These are phyloP conservation scores for Bimuria novae-zelandiae DNA, from an alignment of 2,329 filamentous ascomycete genomes.

Conservation along the genomic window DNA sequence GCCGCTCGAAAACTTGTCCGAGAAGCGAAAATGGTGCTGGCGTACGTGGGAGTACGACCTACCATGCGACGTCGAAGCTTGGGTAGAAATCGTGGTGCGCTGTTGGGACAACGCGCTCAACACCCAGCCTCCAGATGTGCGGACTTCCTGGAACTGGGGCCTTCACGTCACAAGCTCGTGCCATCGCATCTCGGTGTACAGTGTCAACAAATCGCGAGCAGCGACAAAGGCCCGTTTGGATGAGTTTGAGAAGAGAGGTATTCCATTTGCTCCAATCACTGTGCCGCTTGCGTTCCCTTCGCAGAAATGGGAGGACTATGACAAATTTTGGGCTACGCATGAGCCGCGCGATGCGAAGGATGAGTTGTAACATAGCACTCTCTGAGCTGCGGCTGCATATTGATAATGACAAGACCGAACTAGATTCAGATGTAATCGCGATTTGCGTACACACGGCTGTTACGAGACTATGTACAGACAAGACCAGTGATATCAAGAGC, in stretches of 20 bases:
- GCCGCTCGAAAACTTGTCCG: conserved; percentile 62
- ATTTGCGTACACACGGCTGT: no score
- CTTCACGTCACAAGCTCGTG: conserved; percentile 67
- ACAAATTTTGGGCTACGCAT: conserved; percentile 12
- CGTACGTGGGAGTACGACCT: conserved; percentile 66
- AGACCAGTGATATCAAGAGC: no score
- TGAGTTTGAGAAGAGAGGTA: conserved; percentile 53
- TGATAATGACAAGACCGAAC: no score
- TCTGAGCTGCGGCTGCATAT: no score
- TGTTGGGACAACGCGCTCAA: conserved; percentile 55
- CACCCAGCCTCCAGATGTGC: conserved; percentile 51
- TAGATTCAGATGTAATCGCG: no score
- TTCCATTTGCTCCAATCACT: conserved; percentile 57
- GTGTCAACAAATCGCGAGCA: conserved; percentile 57
- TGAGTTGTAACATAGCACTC: background rate
- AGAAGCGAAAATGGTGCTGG: conserved; percentile 68
- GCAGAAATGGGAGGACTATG: conserved; percentile 15
- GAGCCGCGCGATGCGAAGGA: conserved; percentile 14
- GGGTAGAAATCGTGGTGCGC: conserved; percentile 51
- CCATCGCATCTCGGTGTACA: conserved; percentile 64
- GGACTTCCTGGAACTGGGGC: conserved; percentile 64
- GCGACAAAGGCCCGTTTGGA: conserved; percentile 54
- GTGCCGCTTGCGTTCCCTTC: conserved; percentile 44
- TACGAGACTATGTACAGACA: no score
- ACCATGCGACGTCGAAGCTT: conserved; percentile 59